Conservation (phyloP, 352 stramenopile species). For the Globisporangium spinosum region DNA sequence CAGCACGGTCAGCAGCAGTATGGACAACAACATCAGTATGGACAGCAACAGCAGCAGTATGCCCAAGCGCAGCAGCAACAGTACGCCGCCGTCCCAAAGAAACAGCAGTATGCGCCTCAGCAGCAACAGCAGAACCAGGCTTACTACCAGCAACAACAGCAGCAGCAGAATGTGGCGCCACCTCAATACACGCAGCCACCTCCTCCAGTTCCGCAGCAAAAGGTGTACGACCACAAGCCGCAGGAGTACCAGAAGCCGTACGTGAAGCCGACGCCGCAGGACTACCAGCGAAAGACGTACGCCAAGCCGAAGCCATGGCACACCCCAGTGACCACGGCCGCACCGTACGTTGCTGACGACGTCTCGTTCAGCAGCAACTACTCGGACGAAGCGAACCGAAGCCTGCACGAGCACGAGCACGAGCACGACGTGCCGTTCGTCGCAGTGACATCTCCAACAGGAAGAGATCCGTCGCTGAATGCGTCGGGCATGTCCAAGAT, state of each 20-base stretch:
- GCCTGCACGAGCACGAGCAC: slow-evolving; percentile 16
- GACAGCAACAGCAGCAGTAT: slow-evolving; percentile 15
- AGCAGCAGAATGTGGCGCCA: not conserved
- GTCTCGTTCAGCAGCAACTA: slow-evolving; percentile 12
- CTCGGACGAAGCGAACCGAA: slow-evolving; percentile 16
- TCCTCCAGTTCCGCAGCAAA: slow-evolving; percentile 14
- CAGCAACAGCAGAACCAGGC: slow-evolving; percentile 14
- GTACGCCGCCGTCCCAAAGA: slow-evolving; percentile 17
- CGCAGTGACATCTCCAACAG: slow-evolving; percentile 25
- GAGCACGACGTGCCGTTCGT: slow-evolving; percentile 18
- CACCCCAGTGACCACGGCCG: not conserved
- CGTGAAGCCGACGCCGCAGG: slow-evolving; percentile 7
- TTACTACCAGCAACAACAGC: slow-evolving; percentile 14
- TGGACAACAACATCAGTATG: slow-evolving; percentile 17
- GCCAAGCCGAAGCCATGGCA: slow-evolving; percentile 18
- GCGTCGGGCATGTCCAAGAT: slow-evolving; percentile 8
- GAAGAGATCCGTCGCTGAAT: slow-evolving; percentile 6
- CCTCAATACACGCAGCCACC: slow-evolving; percentile 2
- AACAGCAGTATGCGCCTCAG: slow-evolving; percentile 14
- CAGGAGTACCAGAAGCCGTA: slow-evolving; percentile 10
- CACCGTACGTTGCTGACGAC: slow-evolving; percentile 9
- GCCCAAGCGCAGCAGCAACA: slow-evolving; percentile 21
- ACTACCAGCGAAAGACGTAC: slow-evolving; percentile 18
- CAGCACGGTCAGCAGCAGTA: slow-evolving; percentile 15
- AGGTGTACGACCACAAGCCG: slow-evolving; percentile 7